A percentile compares a stretch with the other conserved stretches of the same genome.
phyloP scores from a whole-genome alignment of 2,329 filamentous ascomycete species.

The Aspergillus piperis region DNA sequence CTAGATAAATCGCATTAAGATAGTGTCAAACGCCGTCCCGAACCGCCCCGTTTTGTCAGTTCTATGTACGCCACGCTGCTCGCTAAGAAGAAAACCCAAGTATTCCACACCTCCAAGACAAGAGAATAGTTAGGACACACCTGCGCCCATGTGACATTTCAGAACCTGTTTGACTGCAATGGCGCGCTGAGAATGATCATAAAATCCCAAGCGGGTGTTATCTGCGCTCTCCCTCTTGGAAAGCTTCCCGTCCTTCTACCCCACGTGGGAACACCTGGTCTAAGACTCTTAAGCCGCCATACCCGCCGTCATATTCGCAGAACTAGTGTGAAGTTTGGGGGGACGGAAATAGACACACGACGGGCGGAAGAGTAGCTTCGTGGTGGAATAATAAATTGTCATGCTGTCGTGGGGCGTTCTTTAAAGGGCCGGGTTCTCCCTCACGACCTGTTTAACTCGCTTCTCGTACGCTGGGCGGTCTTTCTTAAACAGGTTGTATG shows the following conservation, averaged over 20 bases:
- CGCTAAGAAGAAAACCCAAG: conserved; percentile 16
- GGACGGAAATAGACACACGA: background rate
- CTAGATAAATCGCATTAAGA: background rate
- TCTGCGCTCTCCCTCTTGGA: background rate
- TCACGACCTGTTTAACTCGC: conserved; percentile 81
- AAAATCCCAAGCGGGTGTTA: background rate
- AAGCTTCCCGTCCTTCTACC: background rate
- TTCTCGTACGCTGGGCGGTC: conserved; percentile 85
- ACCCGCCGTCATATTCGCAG: conserved; percentile 7
- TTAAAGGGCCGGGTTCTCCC: conserved; percentile 79
- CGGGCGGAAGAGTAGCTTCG: background rate
- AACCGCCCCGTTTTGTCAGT: conserved; percentile 9
- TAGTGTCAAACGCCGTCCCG: conserved; percentile 11
- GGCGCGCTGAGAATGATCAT: background rate
- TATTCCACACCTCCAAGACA: background rate
- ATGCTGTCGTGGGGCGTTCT: background rate
- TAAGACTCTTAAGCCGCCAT: conserved; percentile 5
- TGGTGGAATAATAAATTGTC: background rate
- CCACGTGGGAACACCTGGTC: conserved; percentile 7
- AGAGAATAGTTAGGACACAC: background rate
- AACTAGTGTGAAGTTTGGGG: background rate
- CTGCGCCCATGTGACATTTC: background rate
- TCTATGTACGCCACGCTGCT: conserved; percentile 33
- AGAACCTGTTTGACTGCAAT: background rate
- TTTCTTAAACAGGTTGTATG: conserved; percentile 95